Evolutionary conservation across 1,284 basidiomycete genomes (phyloP), one percentile per base, ranked within the genome.

Genomic region (Cryptococcus sp.): DNA sequence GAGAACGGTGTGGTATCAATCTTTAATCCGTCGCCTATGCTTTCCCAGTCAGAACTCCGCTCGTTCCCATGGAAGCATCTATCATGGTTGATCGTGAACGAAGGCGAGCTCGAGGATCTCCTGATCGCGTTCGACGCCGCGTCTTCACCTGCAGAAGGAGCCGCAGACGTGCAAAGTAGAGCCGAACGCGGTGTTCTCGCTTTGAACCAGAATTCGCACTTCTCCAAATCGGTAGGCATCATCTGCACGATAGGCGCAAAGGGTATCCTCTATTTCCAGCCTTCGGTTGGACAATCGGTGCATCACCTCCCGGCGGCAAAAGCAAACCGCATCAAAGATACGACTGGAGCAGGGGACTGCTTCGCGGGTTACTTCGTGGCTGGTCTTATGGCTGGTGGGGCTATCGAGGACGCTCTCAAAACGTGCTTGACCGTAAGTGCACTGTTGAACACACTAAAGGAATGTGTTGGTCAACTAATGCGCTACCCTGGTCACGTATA

Each of bases 11-110:
- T 80, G 1, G 72, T 61, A 16, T 78, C 78, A 6, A 63, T 84
- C n/a, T 83, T 82, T 75, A 85, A 85, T 67, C 84, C 84, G 0
- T 81, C 80, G 0, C 84, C 84, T 5, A 83, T 85, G 81, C 80
- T 80, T 2, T 66, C 72, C 1, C 43, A 57, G 1, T 62, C 63
- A 0, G 73, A 83, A 57, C 73, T 84, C 17, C 64, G 66, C 5
- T 47, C 63, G 0, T 83, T 84, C 65, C 78, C 79, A 0, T 84
- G 83, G 83, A 52, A 55, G 0, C 48, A 64, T 19, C 66, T 84
- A 8, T 75, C 79, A 30, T 83, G 82, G 77, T 72, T 85, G 22
- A 73, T 84, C 25, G 79, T 85, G 41, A 85, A 85, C 64, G 79
- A 83, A 60, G 83, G 82, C 20, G 83, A 84, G 61, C 60, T 70